Base-by-base conservation (phyloP, 495 filamentous ascomycete genomes). In the Parachaetomium inaequale region DNA sequence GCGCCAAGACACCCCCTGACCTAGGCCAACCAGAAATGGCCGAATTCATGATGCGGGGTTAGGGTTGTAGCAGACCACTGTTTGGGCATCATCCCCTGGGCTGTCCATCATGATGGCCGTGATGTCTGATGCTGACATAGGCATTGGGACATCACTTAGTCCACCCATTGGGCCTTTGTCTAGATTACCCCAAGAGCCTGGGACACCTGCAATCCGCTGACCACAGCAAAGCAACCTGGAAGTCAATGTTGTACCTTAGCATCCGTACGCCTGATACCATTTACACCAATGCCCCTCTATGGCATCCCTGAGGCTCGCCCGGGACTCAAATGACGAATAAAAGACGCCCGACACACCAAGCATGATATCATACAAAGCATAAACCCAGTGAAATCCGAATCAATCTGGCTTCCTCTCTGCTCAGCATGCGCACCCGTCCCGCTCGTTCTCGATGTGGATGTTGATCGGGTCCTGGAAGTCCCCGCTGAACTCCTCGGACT, bases 381-480 rank as follows among this genome's bases (percentile, higher is more conserved):
- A 60, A 32, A 63, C 43, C 34, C 55, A 47, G 26, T 55, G n/a
- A 55, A 62, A 62, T 31, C 42, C 43, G 32, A 42, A 56, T 50
- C 60, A 56, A 50, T 49, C 17, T 40, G 50, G n/a, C 26, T 32
- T 19, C 49, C 26, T 31, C 58, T n/a, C 38, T 49, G 32, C 43
- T 56, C 49, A 98, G 79, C 94, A 98, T 66, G 92, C 85, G 76
- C 94, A 99, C 49, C 94, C 92, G 70, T 94, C 89, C 61, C 87
- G 85, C 58, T 96, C 91, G 71, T 89, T 90, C 76, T 95, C 91
- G 61, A 96, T 85, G 76, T 95, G 89, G 72, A 98, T 96, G 75
- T 96, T 93, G 78, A 98, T 97, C 42, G 94, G 93, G 71, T 97
- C 95, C 61, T 90, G 90, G 78, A 95, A 97, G 73, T 98, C 94